These are phyloP conservation scores for Quambalaria eucalypti DNA, from an alignment of 1,284 basidiomycete genomes.

Conservation along the genomic window DNA sequence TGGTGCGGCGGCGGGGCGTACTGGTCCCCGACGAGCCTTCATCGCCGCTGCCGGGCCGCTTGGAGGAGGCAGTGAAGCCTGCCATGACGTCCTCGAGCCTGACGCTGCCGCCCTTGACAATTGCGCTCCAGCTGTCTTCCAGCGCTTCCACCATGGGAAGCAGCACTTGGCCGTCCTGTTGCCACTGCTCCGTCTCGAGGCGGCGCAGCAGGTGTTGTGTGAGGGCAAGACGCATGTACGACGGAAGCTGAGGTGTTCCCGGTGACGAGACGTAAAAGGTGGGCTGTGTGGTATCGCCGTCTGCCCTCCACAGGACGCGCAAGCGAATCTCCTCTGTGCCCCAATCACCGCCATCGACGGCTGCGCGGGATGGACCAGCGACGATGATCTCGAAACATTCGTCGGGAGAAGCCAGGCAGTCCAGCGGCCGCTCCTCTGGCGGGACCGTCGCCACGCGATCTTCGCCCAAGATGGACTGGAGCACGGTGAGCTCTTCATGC, in stretches of 20 bases:
- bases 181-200: conserved; percentile 47
- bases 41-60: background rate
- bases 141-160: conserved; percentile 67
- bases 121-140: conserved; percentile 49
- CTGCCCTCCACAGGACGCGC: conserved; percentile 51
- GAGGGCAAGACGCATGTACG: conserved; percentile 77
- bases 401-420: conserved; percentile 35
- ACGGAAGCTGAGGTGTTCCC: conserved; percentile 54
- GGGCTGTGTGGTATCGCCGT: conserved; percentile 51
- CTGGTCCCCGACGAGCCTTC: background rate
- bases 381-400: conserved; percentile 41
- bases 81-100: conserved; percentile 55
- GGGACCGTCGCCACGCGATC: conserved; percentile 29
- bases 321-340: conserved; percentile 54
- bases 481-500: conserved; percentile 62
- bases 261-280: conserved; percentile 66
- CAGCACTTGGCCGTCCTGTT: conserved; percentile 59
- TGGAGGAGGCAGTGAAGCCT: conserved; percentile 51
- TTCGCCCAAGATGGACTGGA: conserved; percentile 53
- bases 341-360: conserved; percentile 1
- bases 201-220: conserved; percentile 53
- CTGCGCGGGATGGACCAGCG: conserved; percentile 6
- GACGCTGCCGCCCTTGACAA: conserved; percentile 34
- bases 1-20: background rate
- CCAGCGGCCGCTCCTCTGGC: conserved; percentile 20